Conservation (phyloP, 2,329 filamentous ascomycete genomes). For the Nemania bipapillata region DNA sequence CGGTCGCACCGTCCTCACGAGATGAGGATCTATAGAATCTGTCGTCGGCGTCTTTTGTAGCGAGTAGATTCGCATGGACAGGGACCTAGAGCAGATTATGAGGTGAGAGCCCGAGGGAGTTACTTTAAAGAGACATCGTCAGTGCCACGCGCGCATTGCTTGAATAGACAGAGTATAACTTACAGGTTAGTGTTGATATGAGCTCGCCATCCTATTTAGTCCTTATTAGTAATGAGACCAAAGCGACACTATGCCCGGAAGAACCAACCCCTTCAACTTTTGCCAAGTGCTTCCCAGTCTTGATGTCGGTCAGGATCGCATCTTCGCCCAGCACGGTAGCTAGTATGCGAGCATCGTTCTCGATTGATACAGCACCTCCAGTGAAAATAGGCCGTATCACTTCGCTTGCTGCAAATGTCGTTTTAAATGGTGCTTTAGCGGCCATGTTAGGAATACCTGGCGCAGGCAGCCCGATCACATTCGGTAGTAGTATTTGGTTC, state of each 20-base stretch:
- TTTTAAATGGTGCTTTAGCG: constrained; percentile 74
- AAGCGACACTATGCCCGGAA: not conserved
- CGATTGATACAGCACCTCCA: constrained; percentile 85
- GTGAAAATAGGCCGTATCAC: constrained; percentile 94
- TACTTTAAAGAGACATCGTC: constrained; percentile 62
- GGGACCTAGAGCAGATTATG: constrained; percentile 90
- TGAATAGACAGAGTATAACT: constrained; percentile 37
- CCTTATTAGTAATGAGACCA: constrained; percentile 16
- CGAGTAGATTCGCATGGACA: constrained; percentile 91
- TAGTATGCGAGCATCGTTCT: constrained; percentile 81
- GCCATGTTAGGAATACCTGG: constrained; percentile 61
- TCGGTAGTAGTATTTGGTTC: constrained; percentile 9
- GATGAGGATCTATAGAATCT: constrained; percentile 70
- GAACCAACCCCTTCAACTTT: constrained; percentile 82
- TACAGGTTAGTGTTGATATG: constrained; percentile 78
- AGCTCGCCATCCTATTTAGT: constrained; percentile 76
- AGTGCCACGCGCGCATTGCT: constrained; percentile 33
- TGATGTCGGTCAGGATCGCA: constrained; percentile 84
- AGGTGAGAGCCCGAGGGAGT: constrained; percentile 89
- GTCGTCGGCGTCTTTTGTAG: constrained; percentile 70
- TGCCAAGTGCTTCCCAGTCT: constrained; percentile 82
- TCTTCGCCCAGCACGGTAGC: constrained; percentile 93
- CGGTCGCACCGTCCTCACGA: constrained; percentile 85
- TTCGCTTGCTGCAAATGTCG: constrained; percentile 85
- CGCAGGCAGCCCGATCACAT: constrained; percentile 10